A percentile compares a stretch with the other conserved stretches of the same genome.
Evolutionary conservation across 2,329 filamentous ascomycete species (phyloP).

Genomic region (Aureobasidium sp.): DNA sequence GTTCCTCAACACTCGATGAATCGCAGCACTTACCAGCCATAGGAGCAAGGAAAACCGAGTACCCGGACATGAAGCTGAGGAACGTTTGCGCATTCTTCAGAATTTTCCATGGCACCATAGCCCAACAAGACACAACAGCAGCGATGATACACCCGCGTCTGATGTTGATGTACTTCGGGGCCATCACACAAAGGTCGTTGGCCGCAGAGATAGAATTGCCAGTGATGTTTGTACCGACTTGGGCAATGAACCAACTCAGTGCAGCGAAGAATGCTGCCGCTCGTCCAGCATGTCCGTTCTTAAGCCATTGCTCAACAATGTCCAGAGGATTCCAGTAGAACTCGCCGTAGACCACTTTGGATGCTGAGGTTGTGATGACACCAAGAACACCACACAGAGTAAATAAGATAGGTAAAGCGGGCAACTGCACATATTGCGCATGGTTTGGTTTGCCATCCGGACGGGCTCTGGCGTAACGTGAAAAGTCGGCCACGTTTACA

Average conservation of each 20-base stretch:
- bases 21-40: conserved; percentile 40
- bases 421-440: conserved; percentile 31
- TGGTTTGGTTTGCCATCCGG: conserved; percentile 15
- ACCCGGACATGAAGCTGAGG: conserved; percentile 53
- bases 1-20: not conserved
- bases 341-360: conserved; percentile 45
- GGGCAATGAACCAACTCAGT: conserved; percentile 47
- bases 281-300: conserved; percentile 24
- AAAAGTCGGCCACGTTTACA: conserved; percentile 32
- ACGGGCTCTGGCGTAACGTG: conserved; percentile 23
- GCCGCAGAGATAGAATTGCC: conserved; percentile 48
- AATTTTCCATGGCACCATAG: conserved; percentile 60
- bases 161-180: conserved; percentile 46
- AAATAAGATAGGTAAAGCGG: conserved; percentile 44
- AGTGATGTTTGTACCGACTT: conserved; percentile 43
- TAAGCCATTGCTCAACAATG: conserved; percentile 30
- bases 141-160: conserved; percentile 38
- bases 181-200: conserved; percentile 46
- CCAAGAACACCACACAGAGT: conserved; percentile 45
- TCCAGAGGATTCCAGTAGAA: conserved; percentile 32
- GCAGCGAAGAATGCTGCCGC: conserved; percentile 29
- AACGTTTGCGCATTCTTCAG: conserved; percentile 52
- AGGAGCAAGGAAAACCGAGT: conserved; percentile 57
- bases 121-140: conserved; percentile 44
- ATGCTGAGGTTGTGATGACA: conserved; percentile 52